Evolutionary conservation across 306 rosid genomes (phyloP), one percentile per base, ranked within the genome.

Genomic region (Lotus japonicus): DNA sequence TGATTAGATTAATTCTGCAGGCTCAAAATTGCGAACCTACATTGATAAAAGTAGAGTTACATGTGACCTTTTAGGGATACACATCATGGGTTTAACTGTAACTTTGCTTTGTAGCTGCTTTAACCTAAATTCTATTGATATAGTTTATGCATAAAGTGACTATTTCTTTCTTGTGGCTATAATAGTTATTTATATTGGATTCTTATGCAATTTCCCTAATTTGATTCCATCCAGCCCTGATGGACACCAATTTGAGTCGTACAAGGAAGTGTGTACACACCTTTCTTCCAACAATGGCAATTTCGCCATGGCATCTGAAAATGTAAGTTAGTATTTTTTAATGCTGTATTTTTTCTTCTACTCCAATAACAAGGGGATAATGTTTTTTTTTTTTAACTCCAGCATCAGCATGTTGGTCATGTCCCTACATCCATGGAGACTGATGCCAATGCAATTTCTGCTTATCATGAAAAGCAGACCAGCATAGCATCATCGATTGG

Each of bases 201-300:
- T 79, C 85, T 80, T 66, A 74, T 70, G 60, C 76, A 53, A 73
- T 57, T 66, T 76, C 28, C 68, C 73, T 78, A 64, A 78, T 80
- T 65, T 70, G 79, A 69, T 80, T 74, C 66, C 79, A 59, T 85
- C 66, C 89, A 90, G 96, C 81, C 95, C 96, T 83, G 71, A 79
- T 77, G 96, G 96, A 80, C 79, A 18, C 69, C 84, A 87, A 79
- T 90, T 90, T 82, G 82, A 73, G 71, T 83, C 95, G 0, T 87
- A 70, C 88, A 84, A 87, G 84, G 91, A 87, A 66, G 88, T 79
- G 58, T 84, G 84, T 69, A 76, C 89, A 14, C 68, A 80, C 86
- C 75, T 73, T 42, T 71, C 90, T 53, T 69, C 63, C 77, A 60
- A 17, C 49, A 82, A 80, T 46, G 41, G 77, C 45, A 73, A 66